A percentile compares a stretch with the other conserved stretches of the same genome.
Conservation (phyloP, 768 basidiomycete species). For the Serendipita sp. region DNA sequence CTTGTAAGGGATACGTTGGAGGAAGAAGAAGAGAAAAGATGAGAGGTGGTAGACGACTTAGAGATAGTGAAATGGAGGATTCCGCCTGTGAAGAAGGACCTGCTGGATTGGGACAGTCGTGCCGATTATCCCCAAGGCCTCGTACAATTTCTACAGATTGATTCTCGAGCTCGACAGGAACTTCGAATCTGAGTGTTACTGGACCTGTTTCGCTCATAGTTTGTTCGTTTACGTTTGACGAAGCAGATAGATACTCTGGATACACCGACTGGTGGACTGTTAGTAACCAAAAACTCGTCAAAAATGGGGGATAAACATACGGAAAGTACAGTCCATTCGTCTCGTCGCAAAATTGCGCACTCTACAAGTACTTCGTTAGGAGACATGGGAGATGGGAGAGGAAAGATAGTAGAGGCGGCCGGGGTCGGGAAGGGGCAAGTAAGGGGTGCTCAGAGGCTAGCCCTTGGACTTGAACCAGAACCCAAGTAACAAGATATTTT, state of each 20-base stretch:
- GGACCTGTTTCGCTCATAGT: constrained; percentile 25
- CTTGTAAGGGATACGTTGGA: constrained; percentile 34
- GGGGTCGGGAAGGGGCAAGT: neutral
- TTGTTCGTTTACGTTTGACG: neutral
- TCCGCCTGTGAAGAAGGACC: constrained; percentile 23
- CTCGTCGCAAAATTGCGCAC: constrained; percentile 14
- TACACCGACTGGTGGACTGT: constrained; percentile 44
- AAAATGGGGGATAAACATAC: constrained; percentile 20
- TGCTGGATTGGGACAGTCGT: constrained; percentile 13
- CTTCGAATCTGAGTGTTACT: constrained; percentile 38
- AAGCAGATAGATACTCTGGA: constrained; percentile 33
- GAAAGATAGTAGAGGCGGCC: neutral
- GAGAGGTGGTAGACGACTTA: constrained; percentile 37
- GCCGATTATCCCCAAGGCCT: neutral
- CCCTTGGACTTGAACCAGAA: too few species aligned
- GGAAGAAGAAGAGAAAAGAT: constrained; percentile 40
- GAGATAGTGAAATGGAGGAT: constrained; percentile 14
- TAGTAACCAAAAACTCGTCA: neutral
- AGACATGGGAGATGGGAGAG: neutral
- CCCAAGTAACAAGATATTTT: too few species aligned
- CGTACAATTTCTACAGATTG: constrained; percentile 3
- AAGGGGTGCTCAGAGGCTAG: neutral
- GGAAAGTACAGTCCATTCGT: constrained; percentile 49
- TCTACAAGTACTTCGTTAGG: neutral
- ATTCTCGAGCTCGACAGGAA: constrained; percentile 44